Conservation (phyloP, 75 land plant genomes). For the Chamaecyparis obtusa region DNA sequence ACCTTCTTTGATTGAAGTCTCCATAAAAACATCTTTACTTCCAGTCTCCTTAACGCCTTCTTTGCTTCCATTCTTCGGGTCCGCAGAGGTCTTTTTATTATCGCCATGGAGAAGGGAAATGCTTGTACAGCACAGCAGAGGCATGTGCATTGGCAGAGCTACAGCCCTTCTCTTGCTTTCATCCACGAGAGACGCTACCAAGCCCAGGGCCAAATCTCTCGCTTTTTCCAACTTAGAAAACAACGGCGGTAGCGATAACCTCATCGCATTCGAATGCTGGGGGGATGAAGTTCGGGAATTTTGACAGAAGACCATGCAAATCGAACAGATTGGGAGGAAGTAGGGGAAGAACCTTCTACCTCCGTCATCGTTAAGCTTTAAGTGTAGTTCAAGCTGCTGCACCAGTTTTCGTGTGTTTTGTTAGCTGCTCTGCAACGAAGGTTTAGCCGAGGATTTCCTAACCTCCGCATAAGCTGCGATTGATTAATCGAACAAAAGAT, state of each 20-base stretch:
- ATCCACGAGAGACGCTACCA: constrained; percentile 10
- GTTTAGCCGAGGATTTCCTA: not conserved
- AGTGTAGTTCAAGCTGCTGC: not conserved
- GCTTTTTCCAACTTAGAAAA: constrained; percentile 14
- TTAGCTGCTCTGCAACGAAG: not conserved
- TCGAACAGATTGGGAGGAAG: constrained; percentile 7
- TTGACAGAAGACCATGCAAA: constrained; percentile 27
- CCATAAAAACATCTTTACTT: too few relatives aligned
- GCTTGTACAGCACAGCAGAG: constrained; percentile 35
- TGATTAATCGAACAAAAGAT: too few relatives aligned
- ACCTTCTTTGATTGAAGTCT: too few relatives aligned
- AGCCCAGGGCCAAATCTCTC: not conserved
- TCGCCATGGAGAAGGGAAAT: constrained; percentile 11
- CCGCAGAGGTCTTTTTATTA: not conserved
- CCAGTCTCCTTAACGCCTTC: too few relatives aligned
- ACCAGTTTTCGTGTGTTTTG: not conserved
- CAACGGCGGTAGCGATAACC: constrained; percentile 6
- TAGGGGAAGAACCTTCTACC: not conserved
- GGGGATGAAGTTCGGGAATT: not conserved
- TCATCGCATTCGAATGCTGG: not conserved
- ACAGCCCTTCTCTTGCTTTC: not conserved
- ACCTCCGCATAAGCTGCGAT: not conserved
- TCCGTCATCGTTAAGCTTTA: constrained; percentile 2
- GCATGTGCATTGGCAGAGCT: not conserved
- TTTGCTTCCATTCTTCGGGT: not conserved